Base-by-base conservation (phyloP, 2,329 filamentous ascomycete species). In the Curvularia spicifera region DNA sequence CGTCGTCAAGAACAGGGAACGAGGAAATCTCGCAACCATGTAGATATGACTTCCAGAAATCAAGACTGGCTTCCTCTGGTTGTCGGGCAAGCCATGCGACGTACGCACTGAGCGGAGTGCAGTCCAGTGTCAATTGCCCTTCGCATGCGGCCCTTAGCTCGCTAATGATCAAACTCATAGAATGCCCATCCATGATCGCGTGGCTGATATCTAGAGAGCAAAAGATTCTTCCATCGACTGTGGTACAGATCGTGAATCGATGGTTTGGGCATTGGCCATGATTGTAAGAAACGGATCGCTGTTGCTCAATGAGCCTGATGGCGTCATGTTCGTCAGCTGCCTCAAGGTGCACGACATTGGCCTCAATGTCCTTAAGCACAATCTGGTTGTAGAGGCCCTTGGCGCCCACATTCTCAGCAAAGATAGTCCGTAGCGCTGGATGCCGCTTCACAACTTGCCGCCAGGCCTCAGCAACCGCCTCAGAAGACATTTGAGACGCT, bases 101-200 rank as follows among this genome's bases (percentile, higher is more conserved):
- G 51, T 76, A 76, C 33, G 71, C 68, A 50, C 72, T 72, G 51
- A 74, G 75, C 4, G 69, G 64, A 8, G 72, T 71, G 3, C 69
- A 71, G 5, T 71, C 65, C 10, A 59, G 53, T 5, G 58, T 49
- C 10, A 73, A 54, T 31, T 51, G 51, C 8, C 66, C 68, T 31
- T 65, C 63, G 51, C 74, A 76, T 9, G 71, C 73, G 37, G 65
- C 46, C 7, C 56, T 60, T 6, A 76, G 67, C 44, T 76, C 72
- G 13, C 59, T 58, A 31, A 66, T 67, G 9, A 76, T 44, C 4
- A 75, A 22, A 33, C 69, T 71, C 68, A 73, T 73, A 0, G 74
- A 74, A 40, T 72, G 69, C 0, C 73, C 74, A 31, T 76, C 74
- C 68, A 76, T 74, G 28, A 76, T 70, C 10, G 69, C 68, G 48